Evolutionary conservation across 2,329 filamentous ascomycete species (phyloP).

Genomic region (Fonsecaea multimorphosa): DNA sequence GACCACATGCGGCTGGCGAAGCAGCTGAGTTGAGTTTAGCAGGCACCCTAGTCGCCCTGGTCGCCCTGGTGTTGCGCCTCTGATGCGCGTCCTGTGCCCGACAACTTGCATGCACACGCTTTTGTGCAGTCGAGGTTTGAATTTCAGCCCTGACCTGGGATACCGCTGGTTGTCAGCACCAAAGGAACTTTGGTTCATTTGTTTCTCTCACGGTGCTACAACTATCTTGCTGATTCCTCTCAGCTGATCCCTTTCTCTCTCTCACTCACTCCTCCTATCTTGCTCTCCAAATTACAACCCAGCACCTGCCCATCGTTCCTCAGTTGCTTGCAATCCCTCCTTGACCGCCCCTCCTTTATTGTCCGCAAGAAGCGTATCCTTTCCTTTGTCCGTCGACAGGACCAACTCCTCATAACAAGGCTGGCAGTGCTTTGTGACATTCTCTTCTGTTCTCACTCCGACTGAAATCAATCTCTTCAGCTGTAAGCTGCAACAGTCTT

Average conservation of each 20-base stretch:
- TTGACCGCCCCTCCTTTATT: conserved; percentile 25
- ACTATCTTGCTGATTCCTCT: conserved; percentile 5
- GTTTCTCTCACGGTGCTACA: conserved; percentile 10
- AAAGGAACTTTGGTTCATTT: background rate
- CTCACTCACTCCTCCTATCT: background rate
- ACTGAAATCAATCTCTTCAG: conserved; percentile 5
- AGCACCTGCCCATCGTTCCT: background rate
- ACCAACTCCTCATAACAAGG: conserved; percentile 10
- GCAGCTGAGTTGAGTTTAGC: background rate
- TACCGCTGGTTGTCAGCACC: conserved; percentile 13
- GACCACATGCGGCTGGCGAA: background rate
- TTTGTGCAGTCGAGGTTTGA: conserved; percentile 10
- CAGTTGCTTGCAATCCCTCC: conserved; percentile 7
- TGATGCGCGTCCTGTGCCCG: conserved; percentile 14
- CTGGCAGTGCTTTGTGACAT: conserved; percentile 9
- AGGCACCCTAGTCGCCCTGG: background rate
- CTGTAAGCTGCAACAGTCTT: background rate
- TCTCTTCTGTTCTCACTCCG: conserved; percentile 11
- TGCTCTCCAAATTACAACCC: background rate
- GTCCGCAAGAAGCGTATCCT: conserved; percentile 13
- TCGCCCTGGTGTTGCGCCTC: conserved; percentile 9
- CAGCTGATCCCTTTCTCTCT: background rate
- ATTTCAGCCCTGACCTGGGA: conserved; percentile 18
- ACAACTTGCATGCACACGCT: conserved; percentile 12
- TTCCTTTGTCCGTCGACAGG: conserved; percentile 23